phyloP scores from a whole-genome alignment of 495 filamentous ascomycete genomes.

The Melanomma pulvis-pyrius region DNA sequence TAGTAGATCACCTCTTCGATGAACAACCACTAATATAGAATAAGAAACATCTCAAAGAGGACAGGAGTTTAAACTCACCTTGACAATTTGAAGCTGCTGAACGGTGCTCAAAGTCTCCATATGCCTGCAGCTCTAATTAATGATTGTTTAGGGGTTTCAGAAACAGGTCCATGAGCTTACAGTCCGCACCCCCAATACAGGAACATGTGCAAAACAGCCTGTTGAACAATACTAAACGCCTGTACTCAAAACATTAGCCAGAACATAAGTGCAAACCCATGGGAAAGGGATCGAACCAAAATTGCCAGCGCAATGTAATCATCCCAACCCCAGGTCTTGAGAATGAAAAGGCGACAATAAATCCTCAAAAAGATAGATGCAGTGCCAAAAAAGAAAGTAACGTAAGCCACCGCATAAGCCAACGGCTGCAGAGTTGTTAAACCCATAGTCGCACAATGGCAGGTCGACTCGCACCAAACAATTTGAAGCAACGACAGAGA shows the following conservation, averaged over 20 bases:
- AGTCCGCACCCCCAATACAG: slow-evolving; percentile 18
- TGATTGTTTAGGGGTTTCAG: background rate
- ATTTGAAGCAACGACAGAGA: background rate
- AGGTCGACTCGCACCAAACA: background rate
- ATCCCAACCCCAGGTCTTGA: slow-evolving; percentile 20
- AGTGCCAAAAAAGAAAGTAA: slow-evolving; percentile 17
- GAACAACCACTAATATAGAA: slow-evolving; percentile 4
- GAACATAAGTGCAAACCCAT: no score
- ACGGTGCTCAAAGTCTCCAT: background rate
- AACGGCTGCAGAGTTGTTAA: background rate
- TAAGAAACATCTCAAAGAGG: background rate
- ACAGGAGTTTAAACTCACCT: background rate
- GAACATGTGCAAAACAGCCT: slow-evolving; percentile 19
- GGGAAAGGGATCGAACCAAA: slow-evolving; percentile 9
- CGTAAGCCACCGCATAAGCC: slow-evolving; percentile 9
- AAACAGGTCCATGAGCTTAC: slow-evolving; percentile 1
- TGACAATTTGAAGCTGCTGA: background rate
- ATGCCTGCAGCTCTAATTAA: background rate
- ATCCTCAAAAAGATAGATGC: slow-evolving; percentile 13
- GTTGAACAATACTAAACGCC: slow-evolving; percentile 10
- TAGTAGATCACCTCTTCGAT: slow-evolving; percentile 24
- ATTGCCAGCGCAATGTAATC: slow-evolving; percentile 11
- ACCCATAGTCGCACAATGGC: background rate
- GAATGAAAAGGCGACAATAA: slow-evolving; percentile 22
- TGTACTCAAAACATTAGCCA: background rate